These are phyloP conservation scores for Fusarium phyllophilum DNA, from an alignment of 2,329 filamentous ascomycete species.

Conservation along the genomic window DNA sequence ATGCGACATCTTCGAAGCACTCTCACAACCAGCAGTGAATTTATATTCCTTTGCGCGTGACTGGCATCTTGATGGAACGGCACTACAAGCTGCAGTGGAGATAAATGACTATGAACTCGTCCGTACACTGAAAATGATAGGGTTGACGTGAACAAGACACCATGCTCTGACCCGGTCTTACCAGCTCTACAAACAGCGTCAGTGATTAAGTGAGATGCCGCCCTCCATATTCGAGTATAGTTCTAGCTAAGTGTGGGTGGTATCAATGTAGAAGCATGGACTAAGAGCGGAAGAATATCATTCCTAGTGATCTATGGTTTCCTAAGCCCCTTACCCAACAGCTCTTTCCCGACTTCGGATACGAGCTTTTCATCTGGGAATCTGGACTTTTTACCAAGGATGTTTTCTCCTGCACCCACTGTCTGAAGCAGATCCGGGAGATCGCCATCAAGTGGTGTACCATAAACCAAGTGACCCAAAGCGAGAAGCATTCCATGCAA, in stretches of 20 bases:
- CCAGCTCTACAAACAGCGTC: neutral
- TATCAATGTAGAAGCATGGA: neutral
- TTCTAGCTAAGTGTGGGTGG: neutral
- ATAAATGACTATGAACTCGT: neutral
- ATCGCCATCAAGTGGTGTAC: conserved; percentile 74
- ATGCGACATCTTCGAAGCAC: neutral
- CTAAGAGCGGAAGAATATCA: neutral
- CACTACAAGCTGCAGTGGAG: neutral
- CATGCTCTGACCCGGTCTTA: neutral
- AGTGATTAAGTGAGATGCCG: too few species aligned
- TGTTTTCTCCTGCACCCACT: conserved; percentile 76
- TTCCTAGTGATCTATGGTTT: conserved; percentile 39
- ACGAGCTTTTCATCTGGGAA: conserved; percentile 70
- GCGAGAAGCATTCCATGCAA: conserved; percentile 80
- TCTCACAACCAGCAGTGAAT: neutral
- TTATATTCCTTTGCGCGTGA: neutral
- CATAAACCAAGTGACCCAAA: conserved; percentile 80
- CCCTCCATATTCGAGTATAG: neutral
- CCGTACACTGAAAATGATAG: neutral
- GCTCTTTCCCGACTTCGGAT: conserved; percentile 61
- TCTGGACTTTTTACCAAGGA: conserved; percentile 65
- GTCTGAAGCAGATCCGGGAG: conserved; percentile 81
- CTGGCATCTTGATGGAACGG: neutral
- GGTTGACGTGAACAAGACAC: neutral
- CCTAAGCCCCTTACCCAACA: conserved; percentile 62